A percentile compares a stretch with the other conserved stretches of the same genome.
phyloP scores from a whole-genome alignment of 371 early-diverging fungal genomes.

The Zychaea mexicana region DNA sequence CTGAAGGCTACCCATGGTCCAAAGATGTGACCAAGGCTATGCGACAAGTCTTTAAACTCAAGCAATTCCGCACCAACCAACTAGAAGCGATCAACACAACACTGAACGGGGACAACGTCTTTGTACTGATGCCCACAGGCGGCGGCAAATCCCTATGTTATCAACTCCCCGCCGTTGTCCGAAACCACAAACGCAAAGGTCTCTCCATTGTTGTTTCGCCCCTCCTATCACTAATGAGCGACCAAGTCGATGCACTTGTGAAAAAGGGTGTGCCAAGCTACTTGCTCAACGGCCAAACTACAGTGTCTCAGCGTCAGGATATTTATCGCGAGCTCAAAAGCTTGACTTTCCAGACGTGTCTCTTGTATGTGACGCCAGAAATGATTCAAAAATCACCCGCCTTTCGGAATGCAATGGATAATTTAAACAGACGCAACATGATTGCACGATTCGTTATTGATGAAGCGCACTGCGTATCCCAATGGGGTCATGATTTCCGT shows the following conservation, averaged over 20 bases:
- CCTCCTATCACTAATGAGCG: constrained; percentile 96
- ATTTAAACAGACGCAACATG: constrained; percentile 56
- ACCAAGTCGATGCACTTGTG: constrained; percentile 92
- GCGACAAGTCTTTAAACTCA: constrained; percentile 71
- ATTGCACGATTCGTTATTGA: constrained; percentile 97
- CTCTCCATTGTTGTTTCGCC: constrained; percentile 98
- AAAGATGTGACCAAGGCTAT: constrained; percentile 78
- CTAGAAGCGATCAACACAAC: constrained; percentile 93
- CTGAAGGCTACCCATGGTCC: constrained; percentile 69
- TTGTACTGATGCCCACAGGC: constrained; percentile 99
- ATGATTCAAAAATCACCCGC: constrained; percentile 76
- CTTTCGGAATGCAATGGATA: constrained; percentile 62
- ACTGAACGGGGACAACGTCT: constrained; percentile 87
- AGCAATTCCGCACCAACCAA: constrained; percentile 92
- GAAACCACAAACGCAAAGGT: constrained; percentile 49
- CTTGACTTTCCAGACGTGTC: constrained; percentile 40
- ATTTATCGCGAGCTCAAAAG: constrained; percentile 60
- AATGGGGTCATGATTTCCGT: constrained; percentile 98
- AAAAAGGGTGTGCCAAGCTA: constrained; percentile 80
- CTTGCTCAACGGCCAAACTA: constrained; percentile 70
- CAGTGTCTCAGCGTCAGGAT: constrained; percentile 50
- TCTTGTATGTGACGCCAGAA: constrained; percentile 98
- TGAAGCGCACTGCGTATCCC: constrained; percentile 98
- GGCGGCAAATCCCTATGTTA: constrained; percentile 99
- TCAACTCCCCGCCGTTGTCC: constrained; percentile 92